phyloP scores from a whole-genome alignment of 805 yeast species.

The Sugiyamaella boreocaroliniensis region DNA sequence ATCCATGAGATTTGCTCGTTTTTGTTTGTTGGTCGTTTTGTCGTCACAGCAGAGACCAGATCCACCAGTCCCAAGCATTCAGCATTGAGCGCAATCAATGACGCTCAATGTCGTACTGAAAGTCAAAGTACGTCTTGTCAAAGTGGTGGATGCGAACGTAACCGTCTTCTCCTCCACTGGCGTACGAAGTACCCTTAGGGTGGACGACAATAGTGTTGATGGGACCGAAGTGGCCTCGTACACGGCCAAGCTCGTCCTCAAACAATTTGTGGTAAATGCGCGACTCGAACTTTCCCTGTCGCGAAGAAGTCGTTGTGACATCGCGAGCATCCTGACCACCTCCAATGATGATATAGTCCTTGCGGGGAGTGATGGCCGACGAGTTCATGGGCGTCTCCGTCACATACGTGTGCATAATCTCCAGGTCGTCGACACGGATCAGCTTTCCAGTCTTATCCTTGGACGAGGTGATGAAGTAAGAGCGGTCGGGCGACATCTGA shows the following conservation, averaged over 20 bases:
- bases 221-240: constrained; percentile 99
- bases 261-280: constrained; percentile 92
- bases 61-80: background rate
- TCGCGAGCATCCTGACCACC: constrained; percentile 99
- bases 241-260: constrained; percentile 93
- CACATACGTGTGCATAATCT: constrained; percentile 62
- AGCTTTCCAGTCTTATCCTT: constrained; percentile 82
- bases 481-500: constrained; percentile 78
- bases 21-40: background rate
- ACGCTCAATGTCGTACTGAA: constrained; percentile 78
- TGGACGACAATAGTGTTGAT: constrained; percentile 88
- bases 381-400: constrained; percentile 94
- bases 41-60: too few relatives aligned
- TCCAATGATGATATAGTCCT: constrained; percentile 87
- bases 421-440: constrained; percentile 69
- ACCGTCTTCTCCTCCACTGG: constrained; percentile 99
- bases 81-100: constrained; percentile 2
- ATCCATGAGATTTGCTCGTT: background rate
- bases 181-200: constrained; percentile 87
- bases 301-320: constrained; percentile 92
- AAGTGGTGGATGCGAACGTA: constrained; percentile 88
- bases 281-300: constrained; percentile 95
- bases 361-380: constrained; percentile 88
- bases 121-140: constrained; percentile 88
- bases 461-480: constrained; percentile 88